A percentile compares a stretch with the other conserved stretches of the same genome.
Evolutionary conservation across 2,329 filamentous ascomycete species (phyloP).

Genomic region (Diaporthe nobilis): DNA sequence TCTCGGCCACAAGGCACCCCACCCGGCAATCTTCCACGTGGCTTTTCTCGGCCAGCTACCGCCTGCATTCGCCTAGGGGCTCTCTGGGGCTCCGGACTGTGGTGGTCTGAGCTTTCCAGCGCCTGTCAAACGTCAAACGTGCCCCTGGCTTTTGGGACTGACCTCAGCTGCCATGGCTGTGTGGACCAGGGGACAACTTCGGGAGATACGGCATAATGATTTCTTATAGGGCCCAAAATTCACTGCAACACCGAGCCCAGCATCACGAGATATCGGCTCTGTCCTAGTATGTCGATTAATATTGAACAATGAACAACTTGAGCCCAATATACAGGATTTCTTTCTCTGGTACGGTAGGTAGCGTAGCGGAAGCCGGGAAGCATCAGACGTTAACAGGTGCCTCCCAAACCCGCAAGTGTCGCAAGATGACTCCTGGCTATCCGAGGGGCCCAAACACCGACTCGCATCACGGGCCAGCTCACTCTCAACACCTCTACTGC

Average conservation of each 20-base stretch:
- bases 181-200: constrained; percentile 6
- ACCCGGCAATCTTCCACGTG: constrained; percentile 34
- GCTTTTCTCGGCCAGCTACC: constrained; percentile 32
- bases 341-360: background rate
- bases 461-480: background rate
- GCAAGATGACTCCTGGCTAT: constrained; percentile 24
- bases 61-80: constrained; percentile 16
- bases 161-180: background rate
- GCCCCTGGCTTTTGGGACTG: constrained; percentile 13
- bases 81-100: constrained; percentile 22
- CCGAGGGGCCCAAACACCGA: constrained; percentile 15
- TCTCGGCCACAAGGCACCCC: constrained; percentile 14
- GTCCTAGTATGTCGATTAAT: background rate
- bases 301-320: background rate
- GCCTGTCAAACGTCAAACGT: constrained; percentile 28
- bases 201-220: background rate
- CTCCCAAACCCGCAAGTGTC: constrained; percentile 34
- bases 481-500: background rate
- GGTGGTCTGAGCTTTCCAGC: constrained; percentile 28
- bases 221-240: background rate
- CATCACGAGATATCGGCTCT: background rate
- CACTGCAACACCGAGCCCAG: constrained; percentile 4
- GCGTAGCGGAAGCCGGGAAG: background rate
- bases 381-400: constrained; percentile 14
- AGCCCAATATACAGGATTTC: no score